phyloP scores from a whole-genome alignment of 305 asterid species.

The Ilex paraguariensis region DNA sequence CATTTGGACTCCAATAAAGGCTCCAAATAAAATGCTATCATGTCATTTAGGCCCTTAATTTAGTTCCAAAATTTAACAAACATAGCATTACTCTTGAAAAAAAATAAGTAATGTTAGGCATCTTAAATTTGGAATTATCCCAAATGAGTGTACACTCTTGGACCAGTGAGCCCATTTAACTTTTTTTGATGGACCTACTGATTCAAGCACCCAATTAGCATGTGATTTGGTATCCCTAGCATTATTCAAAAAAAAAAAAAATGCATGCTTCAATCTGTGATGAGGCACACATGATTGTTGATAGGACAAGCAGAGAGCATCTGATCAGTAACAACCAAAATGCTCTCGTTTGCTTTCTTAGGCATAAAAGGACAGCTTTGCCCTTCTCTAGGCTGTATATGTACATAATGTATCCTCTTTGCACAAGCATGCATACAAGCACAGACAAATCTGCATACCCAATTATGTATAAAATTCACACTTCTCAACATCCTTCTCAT shows the following conservation, averaged over 20 bases:
- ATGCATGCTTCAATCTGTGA: slow-evolving; percentile 14
- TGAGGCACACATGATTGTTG: slow-evolving; percentile 22
- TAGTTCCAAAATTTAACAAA: no score
- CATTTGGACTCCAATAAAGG: no score
- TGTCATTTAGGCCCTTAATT: no score
- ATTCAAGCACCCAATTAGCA: no score
- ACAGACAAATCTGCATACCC: background rate
- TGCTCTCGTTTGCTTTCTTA: slow-evolving; percentile 5
- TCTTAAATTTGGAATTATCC: background rate
- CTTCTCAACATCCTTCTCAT: slow-evolving; percentile 7
- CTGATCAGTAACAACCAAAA: slow-evolving; percentile 9
- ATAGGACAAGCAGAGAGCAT: slow-evolving; percentile 15
- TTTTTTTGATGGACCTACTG: no score
- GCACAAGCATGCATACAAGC: background rate
- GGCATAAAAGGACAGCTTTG: background rate
- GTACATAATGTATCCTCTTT: background rate
- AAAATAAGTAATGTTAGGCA: background rate
- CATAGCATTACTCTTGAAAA: no score
- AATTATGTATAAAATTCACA: slow-evolving; percentile 4
- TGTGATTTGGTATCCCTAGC: no score
- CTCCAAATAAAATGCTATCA: no score
- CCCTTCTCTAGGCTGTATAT: background rate
- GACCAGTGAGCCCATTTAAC: no score
- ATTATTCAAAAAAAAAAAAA: no score
- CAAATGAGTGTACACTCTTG: no score